Evolutionary conservation across 257 asterid genomes (phyloP), one percentile per base, ranked within the genome.

Genomic region (Thymus quinquecostatus): DNA sequence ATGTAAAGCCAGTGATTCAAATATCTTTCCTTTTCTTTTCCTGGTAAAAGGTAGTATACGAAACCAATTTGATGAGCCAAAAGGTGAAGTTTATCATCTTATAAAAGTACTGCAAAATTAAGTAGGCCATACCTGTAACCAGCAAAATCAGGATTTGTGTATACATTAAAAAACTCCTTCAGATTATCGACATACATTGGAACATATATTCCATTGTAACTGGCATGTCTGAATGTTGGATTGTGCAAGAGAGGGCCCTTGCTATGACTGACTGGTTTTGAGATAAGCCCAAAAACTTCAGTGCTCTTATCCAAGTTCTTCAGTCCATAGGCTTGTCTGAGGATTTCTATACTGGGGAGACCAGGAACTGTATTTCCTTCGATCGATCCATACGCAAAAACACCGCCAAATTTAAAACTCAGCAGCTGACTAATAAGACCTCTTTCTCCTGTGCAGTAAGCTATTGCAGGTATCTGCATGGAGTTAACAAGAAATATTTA

Each of bases 181-280:
- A 87, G 87, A 79, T 87, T 79, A 78, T 87, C 94, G 51, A 87
- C 94, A 68, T 83, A 70, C 94, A 87, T 87, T 12, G 91, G 94
- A 61, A 87, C 85, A 64, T 87, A 87, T 27, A 85, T 69, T 71
- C 88, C 94, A 66, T 87, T 84, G 75, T 73, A 88, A 29, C 82
- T 82, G 21, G 75, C 81, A 60, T 82, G 81, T 68, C 88, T 73
- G 36, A 88, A 82, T 28, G 91, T 75, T 40, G 89, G 95, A 81
- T 88, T 88, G 73, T 88, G 91, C 84, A 88, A 75, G 57, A 88
- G 60, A 13, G 95, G 95, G 71, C 95, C 95, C 72, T 88, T 88
- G 78, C 91, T 88, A 34, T 88, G 95, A 73, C 85, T 73, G 27
- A 88, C 91, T 34, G 95, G 95, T 54, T 88, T 88, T 27, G 95